Conservation (phyloP, 257 asterid species). For the Salvia splendens region DNA sequence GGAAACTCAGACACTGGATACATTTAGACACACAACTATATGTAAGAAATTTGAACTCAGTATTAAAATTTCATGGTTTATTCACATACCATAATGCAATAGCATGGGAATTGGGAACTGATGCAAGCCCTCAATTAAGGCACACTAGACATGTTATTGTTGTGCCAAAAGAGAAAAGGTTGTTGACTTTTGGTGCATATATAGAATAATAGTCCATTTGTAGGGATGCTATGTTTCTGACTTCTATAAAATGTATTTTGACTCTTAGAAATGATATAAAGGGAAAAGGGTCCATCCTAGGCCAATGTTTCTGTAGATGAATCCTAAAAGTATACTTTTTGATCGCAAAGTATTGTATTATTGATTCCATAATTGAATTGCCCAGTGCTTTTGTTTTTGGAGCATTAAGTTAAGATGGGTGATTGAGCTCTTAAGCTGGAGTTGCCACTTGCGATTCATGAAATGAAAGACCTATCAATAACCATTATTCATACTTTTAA, state of each 20-base stretch:
- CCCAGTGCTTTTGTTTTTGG: neutral
- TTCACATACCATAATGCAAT: neutral
- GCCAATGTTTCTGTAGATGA: neutral
- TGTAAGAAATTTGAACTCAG: neutral
- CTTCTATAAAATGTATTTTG: neutral
- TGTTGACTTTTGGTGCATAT: neutral
- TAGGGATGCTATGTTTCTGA: neutral
- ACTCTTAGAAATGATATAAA: neutral
- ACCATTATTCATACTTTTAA: constrained; percentile 7
- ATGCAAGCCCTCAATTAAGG: constrained; percentile 20
- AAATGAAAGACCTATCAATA: neutral
- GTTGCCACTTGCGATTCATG: neutral
- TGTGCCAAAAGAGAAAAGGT: neutral
- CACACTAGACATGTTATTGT: neutral
- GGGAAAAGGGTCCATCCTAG: neutral
- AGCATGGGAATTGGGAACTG: neutral
- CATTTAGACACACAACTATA: neutral
- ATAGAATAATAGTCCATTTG: constrained; percentile 2
- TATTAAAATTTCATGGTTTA: neutral
- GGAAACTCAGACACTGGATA: neutral
- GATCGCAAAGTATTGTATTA: neutral
- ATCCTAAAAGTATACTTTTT: neutral
- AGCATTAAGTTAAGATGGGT: constrained; percentile 18
- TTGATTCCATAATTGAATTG: constrained; percentile 14
- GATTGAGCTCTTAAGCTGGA: constrained; percentile 6